Percentiles rank a stretch among this genome's conserved stretches.
Conservation (phyloP, 2,329 filamentous ascomycete genomes). For the Aspergillus chevalieri region DNA sequence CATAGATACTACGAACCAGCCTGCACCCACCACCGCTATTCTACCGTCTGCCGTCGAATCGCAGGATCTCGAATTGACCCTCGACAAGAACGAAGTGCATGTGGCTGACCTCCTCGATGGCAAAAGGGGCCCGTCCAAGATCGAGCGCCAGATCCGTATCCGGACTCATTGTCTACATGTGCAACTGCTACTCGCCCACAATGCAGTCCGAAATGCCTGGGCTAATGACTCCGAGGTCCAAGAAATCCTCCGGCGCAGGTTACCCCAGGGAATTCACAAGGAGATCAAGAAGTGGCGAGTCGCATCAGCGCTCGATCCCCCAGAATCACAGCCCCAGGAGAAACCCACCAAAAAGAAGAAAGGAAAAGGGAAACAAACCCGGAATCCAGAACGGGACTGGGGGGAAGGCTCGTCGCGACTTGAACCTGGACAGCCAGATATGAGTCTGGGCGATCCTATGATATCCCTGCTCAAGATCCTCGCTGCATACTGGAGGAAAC, state of each 20-base stretch:
- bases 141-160: slow-evolving; percentile 70
- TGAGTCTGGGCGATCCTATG: slow-evolving; percentile 77
- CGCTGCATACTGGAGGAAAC: slow-evolving; percentile 81
- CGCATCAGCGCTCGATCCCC: slow-evolving; percentile 56
- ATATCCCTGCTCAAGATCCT: slow-evolving; percentile 69
- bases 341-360: slow-evolving; percentile 36
- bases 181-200: slow-evolving; percentile 81
- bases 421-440: slow-evolving; percentile 65
- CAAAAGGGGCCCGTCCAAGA: slow-evolving; percentile 81
- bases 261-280: slow-evolving; percentile 62
- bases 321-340: slow-evolving; percentile 35
- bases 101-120: slow-evolving; percentile 55
- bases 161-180: slow-evolving; percentile 86
- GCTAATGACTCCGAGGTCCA: slow-evolving; percentile 71
- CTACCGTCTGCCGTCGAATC: slow-evolving; percentile 46
- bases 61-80: slow-evolving; percentile 68
- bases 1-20: slow-evolving; percentile 28
- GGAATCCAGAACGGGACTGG: slow-evolving; percentile 58
- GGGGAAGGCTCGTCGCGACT: slow-evolving; percentile 60
- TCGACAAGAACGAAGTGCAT: slow-evolving; percentile 51
- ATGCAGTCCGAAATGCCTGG: slow-evolving; percentile 78
- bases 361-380: slow-evolving; percentile 33
- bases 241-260: slow-evolving; percentile 65
- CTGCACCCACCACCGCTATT: slow-evolving; percentile 23
- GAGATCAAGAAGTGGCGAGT: slow-evolving; percentile 69